phyloP scores from a whole-genome alignment of 495 filamentous ascomycete genomes.

The Neurospora sp. region DNA sequence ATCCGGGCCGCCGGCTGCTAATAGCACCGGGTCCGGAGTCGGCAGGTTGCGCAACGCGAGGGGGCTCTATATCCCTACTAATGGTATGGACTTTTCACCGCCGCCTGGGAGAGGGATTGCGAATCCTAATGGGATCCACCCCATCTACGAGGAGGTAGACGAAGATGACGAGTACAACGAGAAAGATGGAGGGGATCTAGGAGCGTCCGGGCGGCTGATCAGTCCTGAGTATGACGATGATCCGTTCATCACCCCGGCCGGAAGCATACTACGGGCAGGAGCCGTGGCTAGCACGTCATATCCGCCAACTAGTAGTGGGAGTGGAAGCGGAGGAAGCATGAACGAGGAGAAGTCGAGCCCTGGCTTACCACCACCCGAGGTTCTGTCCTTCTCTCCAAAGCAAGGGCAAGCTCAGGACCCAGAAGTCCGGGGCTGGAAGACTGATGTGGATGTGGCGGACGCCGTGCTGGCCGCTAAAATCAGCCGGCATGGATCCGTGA shows the following conservation, averaged over 20 bases:
- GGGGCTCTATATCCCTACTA: conserved; percentile 23
- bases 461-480: conserved; percentile 28
- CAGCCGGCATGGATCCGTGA: conserved; percentile 8
- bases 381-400: conserved; percentile 14
- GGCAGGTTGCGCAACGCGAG: conserved; percentile 11
- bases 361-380: conserved; percentile 4
- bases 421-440: conserved; percentile 52
- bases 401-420: conserved; percentile 25
- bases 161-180: conserved; percentile 59
- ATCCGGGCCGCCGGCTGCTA: background rate
- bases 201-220: conserved; percentile 7
- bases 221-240: conserved; percentile 22
- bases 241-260: conserved; percentile 33
- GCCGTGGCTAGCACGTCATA: background rate
- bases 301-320: background rate
- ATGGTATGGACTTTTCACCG: conserved; percentile 11
- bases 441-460: conserved; percentile 48
- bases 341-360: background rate
- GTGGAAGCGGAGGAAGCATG: conserved; percentile 1
- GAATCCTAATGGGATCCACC: conserved; percentile 33
- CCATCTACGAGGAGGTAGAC: conserved; percentile 53
- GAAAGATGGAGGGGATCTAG: conserved; percentile 5
- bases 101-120: background rate
- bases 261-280: background rate
- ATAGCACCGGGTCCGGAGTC: background rate